Base-by-base conservation (phyloP, 768 basidiomycete species). In the Podaxis mareebaensis region DNA sequence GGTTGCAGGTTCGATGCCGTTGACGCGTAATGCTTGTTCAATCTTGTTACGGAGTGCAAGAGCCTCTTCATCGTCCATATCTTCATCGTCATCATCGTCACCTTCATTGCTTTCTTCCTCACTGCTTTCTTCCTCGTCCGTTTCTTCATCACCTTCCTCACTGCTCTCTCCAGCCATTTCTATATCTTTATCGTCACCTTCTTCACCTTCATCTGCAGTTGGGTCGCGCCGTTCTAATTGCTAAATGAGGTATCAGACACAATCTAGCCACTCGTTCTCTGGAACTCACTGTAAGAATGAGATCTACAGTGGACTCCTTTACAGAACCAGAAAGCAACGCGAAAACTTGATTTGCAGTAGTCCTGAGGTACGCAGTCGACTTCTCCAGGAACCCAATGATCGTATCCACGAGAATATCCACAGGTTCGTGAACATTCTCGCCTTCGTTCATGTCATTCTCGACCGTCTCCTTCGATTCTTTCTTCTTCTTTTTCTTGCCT, bases 351-450 rank as follows among this genome's bases (percentile, higher is more conserved):
- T 90, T 95, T 5, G 90, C 91, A 26, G 94, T 79, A 2, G 87
- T 85, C 36, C 94, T 88, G 76, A 91, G 81, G 72, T 91, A 96
- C 44, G 88, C 85, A 4, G 89, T 91, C 2, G 89, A 88, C 63
- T 90, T 85, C 72, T 98, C 95, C 40, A 99, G 76, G 70, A 92
- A 90, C 5, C 93, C 93, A 53, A 99, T 92, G 55, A 98, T 85
- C n/a, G 84, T 83, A 71, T 98, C 95, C 38, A 96, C 87, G 44
- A 98, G 81, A 49, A 95, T 75, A 65, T 97, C 95, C 60, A 96
- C 85, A 0, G 95, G 88, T 53, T 84, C 83, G 1, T 64, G 48
- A 26, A 55, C 52, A 10, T 55, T 60, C 12, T 68, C 71, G 11
- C 38, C 54, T 17, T 61, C 36, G 66, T 79, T 80, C 64, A 76